Percentiles rank a stretch among this genome's conserved stretches.
Evolutionary conservation across 805 yeast genomes (phyloP).

Genomic region (Brettanomyces custersianus): DNA sequence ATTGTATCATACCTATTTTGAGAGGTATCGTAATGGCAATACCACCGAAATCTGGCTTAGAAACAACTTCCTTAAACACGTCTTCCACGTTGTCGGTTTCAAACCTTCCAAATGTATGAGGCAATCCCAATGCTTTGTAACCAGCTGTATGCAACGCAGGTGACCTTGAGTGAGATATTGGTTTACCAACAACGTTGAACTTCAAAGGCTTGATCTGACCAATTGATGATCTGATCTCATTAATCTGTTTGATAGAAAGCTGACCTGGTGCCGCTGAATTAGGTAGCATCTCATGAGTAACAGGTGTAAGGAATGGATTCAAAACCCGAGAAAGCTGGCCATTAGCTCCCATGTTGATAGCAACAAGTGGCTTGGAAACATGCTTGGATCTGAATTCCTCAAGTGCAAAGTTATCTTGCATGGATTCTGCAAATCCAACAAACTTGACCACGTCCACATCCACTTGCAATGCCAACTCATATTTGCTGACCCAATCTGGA

Average conservation of each 20-base stretch:
- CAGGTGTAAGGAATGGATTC: slow-evolving; percentile 73
- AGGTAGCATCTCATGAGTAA: slow-evolving; percentile 64
- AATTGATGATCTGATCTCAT: slow-evolving; percentile 43
- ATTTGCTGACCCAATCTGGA: slow-evolving; percentile 68
- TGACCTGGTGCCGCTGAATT: slow-evolving; percentile 76
- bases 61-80: slow-evolving; percentile 44
- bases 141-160: slow-evolving; percentile 82
- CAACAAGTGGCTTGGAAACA: slow-evolving; percentile 57
- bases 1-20: slow-evolving; percentile 69
- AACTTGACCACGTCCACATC: slow-evolving; percentile 73
- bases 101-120: slow-evolving; percentile 56
- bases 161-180: slow-evolving; percentile 80
- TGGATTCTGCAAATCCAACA: slow-evolving; percentile 63
- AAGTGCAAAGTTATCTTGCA: slow-evolving; percentile 60
- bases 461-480: slow-evolving; percentile 53
- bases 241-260: slow-evolving; percentile 56
- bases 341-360: slow-evolving; percentile 67
- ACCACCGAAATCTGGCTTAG: slow-evolving; percentile 68
- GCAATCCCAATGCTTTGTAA: slow-evolving; percentile 66
- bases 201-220: slow-evolving; percentile 55
- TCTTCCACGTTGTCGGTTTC: slow-evolving; percentile 58
- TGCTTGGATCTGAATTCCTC: slow-evolving; percentile 62
- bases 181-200: slow-evolving; percentile 72
- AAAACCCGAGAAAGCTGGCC: slow-evolving; percentile 78
- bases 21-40: slow-evolving; percentile 91